phyloP scores from a whole-genome alignment of 2,329 filamentous ascomycete species.

The Xylariaceae sp. region DNA sequence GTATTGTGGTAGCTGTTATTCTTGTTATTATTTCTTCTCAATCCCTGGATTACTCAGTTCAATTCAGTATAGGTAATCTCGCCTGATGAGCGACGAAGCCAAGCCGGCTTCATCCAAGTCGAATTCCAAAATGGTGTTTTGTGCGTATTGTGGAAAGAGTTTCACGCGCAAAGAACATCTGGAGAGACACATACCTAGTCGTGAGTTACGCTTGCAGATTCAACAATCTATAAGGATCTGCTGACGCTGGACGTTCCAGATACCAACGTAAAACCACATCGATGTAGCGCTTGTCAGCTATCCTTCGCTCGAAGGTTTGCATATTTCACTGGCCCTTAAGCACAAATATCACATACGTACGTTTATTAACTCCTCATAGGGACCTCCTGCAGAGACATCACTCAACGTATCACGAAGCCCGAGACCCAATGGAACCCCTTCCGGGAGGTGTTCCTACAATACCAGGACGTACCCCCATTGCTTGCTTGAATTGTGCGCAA shows the following conservation, averaged over 20 bases:
- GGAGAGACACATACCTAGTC: slow-evolving; percentile 57
- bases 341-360: slow-evolving; percentile 11
- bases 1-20: slow-evolving; percentile 12
- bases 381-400: slow-evolving; percentile 56
- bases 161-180: slow-evolving; percentile 60
- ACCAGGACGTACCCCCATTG: slow-evolving; percentile 47
- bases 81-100: no score
- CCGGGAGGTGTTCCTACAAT: slow-evolving; percentile 48
- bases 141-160: slow-evolving; percentile 56
- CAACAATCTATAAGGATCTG: slow-evolving; percentile 10
- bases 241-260: slow-evolving; percentile 40
- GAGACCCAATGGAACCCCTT: slow-evolving; percentile 49
- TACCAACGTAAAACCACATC: slow-evolving; percentile 58
- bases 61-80: no score
- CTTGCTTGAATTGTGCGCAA: slow-evolving; percentile 52
- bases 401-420: slow-evolving; percentile 53
- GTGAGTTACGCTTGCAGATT: slow-evolving; percentile 40
- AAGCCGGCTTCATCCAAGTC: neutral
- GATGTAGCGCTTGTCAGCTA: slow-evolving; percentile 52
- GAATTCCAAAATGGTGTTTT: slow-evolving; percentile 44
- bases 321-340: neutral
- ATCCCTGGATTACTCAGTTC: no score
- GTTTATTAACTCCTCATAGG: slow-evolving; percentile 36
- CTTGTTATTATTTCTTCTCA: neutral
- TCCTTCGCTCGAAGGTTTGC: slow-evolving; percentile 52